Evolutionary conservation across 2,329 filamentous ascomycete genomes (phyloP), one percentile per base, ranked within the genome.

Genomic region (Lachnellula occidentalis): DNA sequence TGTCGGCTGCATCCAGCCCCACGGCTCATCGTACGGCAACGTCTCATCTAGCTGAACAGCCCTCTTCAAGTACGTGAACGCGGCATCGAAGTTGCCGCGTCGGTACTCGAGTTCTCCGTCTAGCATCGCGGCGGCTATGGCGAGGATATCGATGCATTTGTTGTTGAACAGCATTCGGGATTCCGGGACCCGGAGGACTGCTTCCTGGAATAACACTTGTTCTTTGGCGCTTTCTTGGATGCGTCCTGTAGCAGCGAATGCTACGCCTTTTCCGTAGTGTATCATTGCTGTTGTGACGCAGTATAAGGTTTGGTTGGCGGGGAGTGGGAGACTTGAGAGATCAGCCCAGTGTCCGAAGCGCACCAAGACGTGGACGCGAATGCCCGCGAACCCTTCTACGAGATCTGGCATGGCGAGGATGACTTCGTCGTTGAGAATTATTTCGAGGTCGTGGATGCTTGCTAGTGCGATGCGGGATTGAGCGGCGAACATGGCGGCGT

Each of bases 351-450:
- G 74, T 0, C 88, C 88, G 61, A 92, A 92, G 0, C 88, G 81
- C 45, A 92, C 76, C 15, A 88, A 73, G 1, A 85, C 83, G 67
- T 92, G 88, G 2, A 86, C 73, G 3, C 83, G 78, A 67, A 89
- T 82, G 1, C 80, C 78, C 3, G 87, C 70, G 60, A 90, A 90
- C 1, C 80, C 79, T 69, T 92, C 88, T 1, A 91, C 73, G 82
- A 86, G 91, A 68, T 91, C 86, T 1, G 87, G 86, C 87, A 92
- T 90, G 0, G 86, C 85, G 0, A 86, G 86, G 0, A 92, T 73
- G 3, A 91, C 69, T 0, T 78, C 77, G 51, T 86, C 81, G 0
- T 87, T 79, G 4, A 91, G 71, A 0, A 81, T 81, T 0, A 70
- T 70, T 64, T 90, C 86, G 47, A 91, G 76, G 45, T 75, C 72